These are phyloP conservation scores for Entoloma clypeatum DNA, from an alignment of 1,284 basidiomycete species.

Conservation along the genomic window DNA sequence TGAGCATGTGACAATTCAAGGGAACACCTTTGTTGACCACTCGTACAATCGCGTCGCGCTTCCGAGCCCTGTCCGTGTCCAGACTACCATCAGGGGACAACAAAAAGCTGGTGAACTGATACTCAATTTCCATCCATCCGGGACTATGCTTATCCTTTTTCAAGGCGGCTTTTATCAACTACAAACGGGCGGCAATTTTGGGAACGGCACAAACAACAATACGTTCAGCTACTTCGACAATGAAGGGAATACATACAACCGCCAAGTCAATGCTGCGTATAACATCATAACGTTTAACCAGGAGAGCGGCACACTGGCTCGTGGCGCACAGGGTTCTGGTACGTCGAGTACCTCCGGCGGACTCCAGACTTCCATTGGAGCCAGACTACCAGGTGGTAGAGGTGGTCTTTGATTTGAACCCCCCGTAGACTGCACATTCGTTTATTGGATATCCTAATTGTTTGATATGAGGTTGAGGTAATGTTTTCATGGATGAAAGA, in stretches of 20 bases:
- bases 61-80: constrained; percentile 56
- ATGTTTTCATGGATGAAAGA: too few species aligned
- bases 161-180: constrained; percentile 54
- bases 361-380: constrained; percentile 17
- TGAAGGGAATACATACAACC: constrained; percentile 58
- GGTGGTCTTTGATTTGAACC: too few species aligned
- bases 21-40: constrained; percentile 57
- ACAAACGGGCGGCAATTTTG: constrained; percentile 46
- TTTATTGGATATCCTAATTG: too few species aligned
- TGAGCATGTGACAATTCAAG: constrained; percentile 29
- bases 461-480: too few species aligned
- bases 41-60: constrained; percentile 57
- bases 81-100: constrained; percentile 52
- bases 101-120: constrained; percentile 51
- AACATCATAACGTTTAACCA: constrained; percentile 60
- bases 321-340: constrained; percentile 2
- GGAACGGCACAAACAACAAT: constrained; percentile 69
- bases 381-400: constrained; percentile 42
- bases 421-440: too few species aligned
- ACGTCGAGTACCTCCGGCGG: background rate
- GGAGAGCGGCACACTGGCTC: constrained; percentile 53
- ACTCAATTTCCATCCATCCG: background rate
- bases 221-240: constrained; percentile 58
- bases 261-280: constrained; percentile 56
- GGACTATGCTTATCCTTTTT: background rate